These are phyloP conservation scores for Coniferiporia sulphurascens DNA, from an alignment of 1,284 basidiomycete species.

Conservation along the genomic window DNA sequence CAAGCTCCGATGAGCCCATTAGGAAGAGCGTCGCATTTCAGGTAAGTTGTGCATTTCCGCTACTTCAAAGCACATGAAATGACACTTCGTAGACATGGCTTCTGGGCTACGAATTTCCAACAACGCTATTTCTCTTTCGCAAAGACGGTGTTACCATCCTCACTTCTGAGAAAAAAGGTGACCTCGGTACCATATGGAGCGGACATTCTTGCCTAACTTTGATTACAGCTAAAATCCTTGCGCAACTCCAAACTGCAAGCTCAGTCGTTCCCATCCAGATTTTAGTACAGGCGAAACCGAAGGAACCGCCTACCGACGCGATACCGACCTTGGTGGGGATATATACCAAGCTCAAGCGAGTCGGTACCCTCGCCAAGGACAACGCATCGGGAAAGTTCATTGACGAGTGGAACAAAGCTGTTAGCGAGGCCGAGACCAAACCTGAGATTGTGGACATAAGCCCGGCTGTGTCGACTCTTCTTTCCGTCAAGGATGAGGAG, in stretches of 20 bases:
- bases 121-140: slow-evolving; percentile 83
- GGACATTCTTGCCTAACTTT: slow-evolving; percentile 21
- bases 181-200: slow-evolving; percentile 19
- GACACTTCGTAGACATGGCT: slow-evolving; percentile 70
- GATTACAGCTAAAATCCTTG: slow-evolving; percentile 62
- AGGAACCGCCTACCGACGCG: slow-evolving; percentile 67
- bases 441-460: slow-evolving; percentile 80
- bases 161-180: slow-evolving; percentile 89
- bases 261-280: slow-evolving; percentile 60
- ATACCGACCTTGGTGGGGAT: slow-evolving; percentile 55
- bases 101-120: slow-evolving; percentile 95
- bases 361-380: slow-evolving; percentile 76
- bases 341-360: slow-evolving; percentile 53
- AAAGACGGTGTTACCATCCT: slow-evolving; percentile 75
- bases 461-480: slow-evolving; percentile 68
- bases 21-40: slow-evolving; percentile 88
- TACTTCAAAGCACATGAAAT: slow-evolving; percentile 6
- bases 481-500: slow-evolving; percentile 88
- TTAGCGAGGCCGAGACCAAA: slow-evolving; percentile 46
- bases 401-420: slow-evolving; percentile 70
- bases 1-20: slow-evolving; percentile 78
- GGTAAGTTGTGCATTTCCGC: slow-evolving; percentile 42
- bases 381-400: slow-evolving; percentile 74
- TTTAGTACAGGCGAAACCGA: slow-evolving; percentile 65
- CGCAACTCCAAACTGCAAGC: slow-evolving; percentile 58